Evolutionary conservation across 129 eudicot species (phyloP).

Genomic region (Chrysanthemum seticuspe): DNA sequence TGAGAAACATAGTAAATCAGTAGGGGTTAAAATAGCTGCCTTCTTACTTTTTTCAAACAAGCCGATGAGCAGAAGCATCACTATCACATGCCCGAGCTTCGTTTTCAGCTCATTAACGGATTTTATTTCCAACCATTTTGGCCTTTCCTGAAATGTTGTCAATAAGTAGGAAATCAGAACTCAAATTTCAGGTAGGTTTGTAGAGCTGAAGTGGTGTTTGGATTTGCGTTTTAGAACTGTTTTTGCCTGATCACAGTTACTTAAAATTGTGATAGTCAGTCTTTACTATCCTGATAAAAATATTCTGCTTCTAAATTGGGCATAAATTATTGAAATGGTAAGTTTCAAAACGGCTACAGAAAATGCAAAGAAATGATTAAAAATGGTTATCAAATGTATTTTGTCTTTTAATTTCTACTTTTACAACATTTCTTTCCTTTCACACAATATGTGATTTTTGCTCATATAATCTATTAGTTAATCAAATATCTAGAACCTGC

Average conservation of each 20-base stretch:
- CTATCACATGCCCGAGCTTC: constrained; percentile 92
- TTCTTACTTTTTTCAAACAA: constrained; percentile 82
- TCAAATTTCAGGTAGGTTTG: neutral
- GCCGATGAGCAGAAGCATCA: constrained; percentile 93
- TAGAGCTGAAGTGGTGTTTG: neutral
- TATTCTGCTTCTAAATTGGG: too few species aligned
- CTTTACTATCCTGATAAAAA: neutral
- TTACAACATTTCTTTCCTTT: too few species aligned
- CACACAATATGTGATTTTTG: too few species aligned
- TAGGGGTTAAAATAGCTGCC: constrained; percentile 59
- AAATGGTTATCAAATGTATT: too few species aligned
- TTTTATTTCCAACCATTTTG: constrained; percentile 89
- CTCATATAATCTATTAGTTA: too few species aligned
- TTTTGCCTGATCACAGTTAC: too few species aligned
- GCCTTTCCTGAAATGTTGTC: constrained; percentile 69
- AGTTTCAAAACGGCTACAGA: too few species aligned
- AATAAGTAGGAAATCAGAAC: constrained; percentile 1
- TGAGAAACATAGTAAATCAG: constrained; percentile 84
- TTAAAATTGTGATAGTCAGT: too few species aligned
- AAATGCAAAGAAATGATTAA: too few species aligned
- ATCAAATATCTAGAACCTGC: too few species aligned
- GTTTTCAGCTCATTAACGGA: constrained; percentile 89
- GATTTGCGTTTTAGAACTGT: neutral
- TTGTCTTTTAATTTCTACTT: too few species aligned
- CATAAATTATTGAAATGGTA: too few species aligned